phyloP scores from a whole-genome alignment of 805 yeast species.

The Ogataea angusta region DNA sequence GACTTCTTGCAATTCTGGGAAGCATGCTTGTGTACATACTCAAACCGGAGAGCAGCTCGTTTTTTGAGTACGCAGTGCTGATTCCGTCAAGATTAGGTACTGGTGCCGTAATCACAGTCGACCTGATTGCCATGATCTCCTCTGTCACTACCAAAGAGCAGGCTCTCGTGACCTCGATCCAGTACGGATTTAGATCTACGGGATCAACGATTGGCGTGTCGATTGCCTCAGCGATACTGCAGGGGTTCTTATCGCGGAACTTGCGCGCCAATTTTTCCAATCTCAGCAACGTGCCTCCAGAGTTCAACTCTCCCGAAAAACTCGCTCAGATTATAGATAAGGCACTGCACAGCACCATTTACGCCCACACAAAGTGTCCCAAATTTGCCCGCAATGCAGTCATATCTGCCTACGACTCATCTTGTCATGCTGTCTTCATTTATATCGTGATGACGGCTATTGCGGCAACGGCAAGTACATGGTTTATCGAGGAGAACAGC shows the following conservation, averaged over 20 bases:
- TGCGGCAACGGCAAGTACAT: constrained; percentile 9
- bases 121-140: constrained; percentile 71
- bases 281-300: constrained; percentile 19
- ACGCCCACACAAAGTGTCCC: constrained; percentile 43
- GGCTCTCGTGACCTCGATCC: constrained; percentile 86
- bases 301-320: constrained; percentile 13
- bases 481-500: constrained; percentile 15
- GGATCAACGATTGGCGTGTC: constrained; percentile 56
- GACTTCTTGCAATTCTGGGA: constrained; percentile 47
- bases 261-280: constrained; percentile 14
- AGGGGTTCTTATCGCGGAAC: constrained; percentile 25
- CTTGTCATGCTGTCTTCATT: constrained; percentile 51
- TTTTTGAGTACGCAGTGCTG: constrained; percentile 43
- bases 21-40: constrained; percentile 32
- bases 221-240: constrained; percentile 45
- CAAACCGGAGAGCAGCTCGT: constrained; percentile 15
- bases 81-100: constrained; percentile 62
- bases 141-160: constrained; percentile 67
- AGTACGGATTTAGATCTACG: constrained; percentile 63
- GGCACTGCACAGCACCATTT: constrained; percentile 25
- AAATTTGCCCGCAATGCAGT: constrained; percentile 44
- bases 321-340: constrained; percentile 12
- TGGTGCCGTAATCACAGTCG: constrained; percentile 65
- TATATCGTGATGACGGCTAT: constrained; percentile 32
- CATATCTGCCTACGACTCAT: constrained; percentile 45